Evolutionary conservation across 2,329 filamentous ascomycete species (phyloP), one percentile per base, ranked within the genome.

Genomic region (Myriosclerotinia curreyana): DNA sequence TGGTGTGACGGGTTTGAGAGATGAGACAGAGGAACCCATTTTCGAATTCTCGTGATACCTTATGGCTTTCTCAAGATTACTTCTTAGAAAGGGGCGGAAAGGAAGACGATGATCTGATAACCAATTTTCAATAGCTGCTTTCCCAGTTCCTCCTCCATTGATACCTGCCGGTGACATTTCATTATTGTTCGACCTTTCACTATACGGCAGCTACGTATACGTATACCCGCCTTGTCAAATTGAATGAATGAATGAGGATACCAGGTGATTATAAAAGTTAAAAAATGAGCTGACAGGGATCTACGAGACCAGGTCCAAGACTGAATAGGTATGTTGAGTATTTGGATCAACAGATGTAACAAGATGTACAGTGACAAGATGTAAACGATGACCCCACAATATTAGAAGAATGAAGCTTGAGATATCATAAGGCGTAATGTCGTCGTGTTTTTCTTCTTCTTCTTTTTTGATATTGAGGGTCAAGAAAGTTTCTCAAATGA

Each of bases 21-120:
- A 67, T 38, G 71, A 71, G 14, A 69, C 11, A 15, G 62, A 63
- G 22, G 66, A 65, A 60, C 69, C 70, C 70, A 71, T 70, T 15
- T 46, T 70, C 49, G 68, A 58, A 4, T 36, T 58, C 34, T 58
- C 42, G 44, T 46, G 55, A 56, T 51, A 52, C 11, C 62, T 51
- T 38, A 70, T 17, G 25, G 60, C 65, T 36, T 61, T 66, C 38
- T 66, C 69, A n/a, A 71, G 66, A 66, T 72, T 72, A 50, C 69
- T 65, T 22, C 60, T 51, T n/a, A 72, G 40, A 48, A 66, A 71
- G 25, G 67, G 60, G 56, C 58, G 59, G 25, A 42, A 61, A 31
- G 62, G 42, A 20, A 36, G 61, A 20, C 66, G 66, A 48, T 66
- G 28, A 28, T 61, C 52, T 34, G 25, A 42, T 48, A 50, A 48